Evolutionary conservation across 2,329 filamentous ascomycete genomes (phyloP), one percentile per base, ranked within the genome.

Genomic region (Pseudocercospora crystallina): DNA sequence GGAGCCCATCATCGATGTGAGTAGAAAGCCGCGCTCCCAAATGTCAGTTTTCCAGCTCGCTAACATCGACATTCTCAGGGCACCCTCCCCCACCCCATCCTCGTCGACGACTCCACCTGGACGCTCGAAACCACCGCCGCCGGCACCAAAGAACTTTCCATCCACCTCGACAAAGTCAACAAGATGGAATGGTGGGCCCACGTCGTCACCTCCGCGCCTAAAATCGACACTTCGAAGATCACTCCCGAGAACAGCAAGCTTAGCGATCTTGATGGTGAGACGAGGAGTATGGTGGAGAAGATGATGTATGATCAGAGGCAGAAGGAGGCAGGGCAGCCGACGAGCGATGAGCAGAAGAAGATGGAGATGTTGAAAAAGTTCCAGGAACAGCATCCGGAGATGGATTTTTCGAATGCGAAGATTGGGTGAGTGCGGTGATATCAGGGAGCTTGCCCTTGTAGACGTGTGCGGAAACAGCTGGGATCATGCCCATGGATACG

Each of bases 291-390:
- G 92, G 94, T 99, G 38, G 94, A 99, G 83, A 99, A 99, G 83
- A 99, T 99, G 94, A 99, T 99, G 94, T 99, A 82, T 66, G 94
- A 99, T 76, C 94, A 99, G 79, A 80, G 88, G 61, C 91, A 97
- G 77, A 99, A 99, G 83, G 91, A 97, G 77, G 77, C 81, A 72
- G 94, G 94, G 4, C 80, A 87, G 71, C 89, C 90, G 40, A 90
- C 86, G 10, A 95, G 89, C 60, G 94, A 97, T 61, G 94, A 99
- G 77, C 85, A 95, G 80, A 89, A 91, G 79, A 97, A 97, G 81
- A 74, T 84, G 68, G 92, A 99, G 49, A 86, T 99, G 64, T 75
- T 99, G 68, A 87, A 89, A 60, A 90, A 95, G 76, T 97, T 99
- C 75, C 87, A 96, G 81, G 78, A 76, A 43, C 84, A 96, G 65